These are phyloP conservation scores for Linum tenue DNA, from an alignment of 345 rosid species.

Conservation along the genomic window DNA sequence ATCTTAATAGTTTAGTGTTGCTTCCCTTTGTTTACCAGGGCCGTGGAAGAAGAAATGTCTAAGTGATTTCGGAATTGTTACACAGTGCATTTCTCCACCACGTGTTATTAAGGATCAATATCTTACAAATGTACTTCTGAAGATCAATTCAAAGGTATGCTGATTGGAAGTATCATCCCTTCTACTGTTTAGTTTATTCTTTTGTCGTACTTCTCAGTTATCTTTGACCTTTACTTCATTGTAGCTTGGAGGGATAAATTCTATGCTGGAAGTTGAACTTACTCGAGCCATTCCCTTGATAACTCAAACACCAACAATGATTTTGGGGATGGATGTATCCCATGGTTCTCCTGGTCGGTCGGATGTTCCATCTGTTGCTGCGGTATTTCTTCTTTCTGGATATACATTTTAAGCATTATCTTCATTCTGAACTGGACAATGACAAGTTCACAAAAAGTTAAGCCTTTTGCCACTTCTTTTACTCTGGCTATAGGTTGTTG, in stretches of 20 bases:
- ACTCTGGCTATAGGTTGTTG: constrained; percentile 11
- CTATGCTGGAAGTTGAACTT: constrained; percentile 17
- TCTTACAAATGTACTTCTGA: constrained; percentile 21
- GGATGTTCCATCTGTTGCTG: constrained; percentile 21
- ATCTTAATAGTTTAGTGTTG: neutral
- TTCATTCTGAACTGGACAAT: neutral
- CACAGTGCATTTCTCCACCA: constrained; percentile 16
- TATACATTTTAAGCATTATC: too few species aligned
- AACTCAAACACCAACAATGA: constrained; percentile 20
- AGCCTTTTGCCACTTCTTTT: neutral
- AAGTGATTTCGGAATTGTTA: constrained; percentile 22
- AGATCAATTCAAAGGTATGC: constrained; percentile 23
- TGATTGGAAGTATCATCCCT: neutral
- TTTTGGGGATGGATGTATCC: constrained; percentile 23
- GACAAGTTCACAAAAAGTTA: neutral
- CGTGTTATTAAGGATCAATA: constrained; percentile 19
- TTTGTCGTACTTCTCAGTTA: neutral
- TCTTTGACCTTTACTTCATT: neutral
- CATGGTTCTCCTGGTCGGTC: constrained; percentile 25
- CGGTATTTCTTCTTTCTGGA: constrained; percentile 11
- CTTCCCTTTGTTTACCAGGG: constrained; percentile 2
- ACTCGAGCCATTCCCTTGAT: constrained; percentile 14
- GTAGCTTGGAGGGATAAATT: constrained; percentile 23
- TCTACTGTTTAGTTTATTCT: neutral
- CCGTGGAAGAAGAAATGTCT: constrained; percentile 23